These are phyloP conservation scores for Rhodosporidiobolus sp. DNA, from an alignment of 768 basidiomycete genomes.

Conservation along the genomic window DNA sequence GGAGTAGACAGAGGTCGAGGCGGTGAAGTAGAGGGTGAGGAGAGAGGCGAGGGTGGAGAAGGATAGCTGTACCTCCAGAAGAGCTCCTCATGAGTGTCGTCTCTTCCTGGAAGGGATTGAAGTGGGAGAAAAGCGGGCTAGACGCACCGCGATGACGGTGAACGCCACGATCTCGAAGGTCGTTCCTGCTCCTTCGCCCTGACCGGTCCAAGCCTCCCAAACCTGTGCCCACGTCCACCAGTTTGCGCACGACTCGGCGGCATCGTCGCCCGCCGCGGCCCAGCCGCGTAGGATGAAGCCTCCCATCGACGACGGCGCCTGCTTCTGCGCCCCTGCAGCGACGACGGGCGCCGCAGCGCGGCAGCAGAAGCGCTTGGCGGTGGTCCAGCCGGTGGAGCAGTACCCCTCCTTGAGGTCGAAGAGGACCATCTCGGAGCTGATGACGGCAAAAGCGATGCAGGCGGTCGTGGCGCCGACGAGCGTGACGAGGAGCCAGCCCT, in stretches of 20 bases:
- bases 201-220: slow-evolving; percentile 51
- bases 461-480: slow-evolving; percentile 86
- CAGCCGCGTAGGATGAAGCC: slow-evolving; percentile 9
- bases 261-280: background rate
- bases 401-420: slow-evolving; percentile 93
- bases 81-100: background rate
- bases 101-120: background rate
- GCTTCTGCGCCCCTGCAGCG: no score
- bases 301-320: background rate
- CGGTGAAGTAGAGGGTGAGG: slow-evolving; percentile 81
- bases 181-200: slow-evolving; percentile 40
- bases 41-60: slow-evolving; percentile 70
- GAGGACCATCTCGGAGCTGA: slow-evolving; percentile 78
- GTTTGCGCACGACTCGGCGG: slow-evolving; percentile 56
- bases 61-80: slow-evolving; percentile 56
- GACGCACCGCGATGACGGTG: slow-evolving; percentile 70
- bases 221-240: slow-evolving; percentile 76
- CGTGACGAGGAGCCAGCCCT: slow-evolving; percentile 69
- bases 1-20: slow-evolving; percentile 81
- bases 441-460: slow-evolving; percentile 73
- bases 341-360: slow-evolving; percentile 43
- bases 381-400: slow-evolving; percentile 67
- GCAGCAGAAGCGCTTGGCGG: slow-evolving; percentile 80
- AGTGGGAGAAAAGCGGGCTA: background rate
- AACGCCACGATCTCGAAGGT: slow-evolving; percentile 67